Evolutionary conservation across 2,329 filamentous ascomycete genomes (phyloP).

Genomic region (Beauveria scarabaeidicola): DNA sequence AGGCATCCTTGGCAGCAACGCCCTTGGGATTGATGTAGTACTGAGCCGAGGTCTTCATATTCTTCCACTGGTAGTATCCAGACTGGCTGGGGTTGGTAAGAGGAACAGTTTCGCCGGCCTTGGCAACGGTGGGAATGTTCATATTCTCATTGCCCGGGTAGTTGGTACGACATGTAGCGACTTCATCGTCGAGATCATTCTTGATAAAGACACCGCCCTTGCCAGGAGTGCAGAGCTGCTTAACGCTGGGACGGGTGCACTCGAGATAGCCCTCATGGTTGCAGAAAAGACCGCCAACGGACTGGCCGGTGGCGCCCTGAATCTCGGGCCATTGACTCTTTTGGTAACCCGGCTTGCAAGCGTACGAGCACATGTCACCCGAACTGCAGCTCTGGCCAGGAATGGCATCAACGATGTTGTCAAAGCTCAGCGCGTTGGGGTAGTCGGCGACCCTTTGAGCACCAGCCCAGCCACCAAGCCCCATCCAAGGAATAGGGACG

Average conservation of each 20-base stretch:
- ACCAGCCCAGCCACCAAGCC: slow-evolving; percentile 68
- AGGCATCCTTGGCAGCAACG: slow-evolving; percentile 56
- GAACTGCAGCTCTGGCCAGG: slow-evolving; percentile 51
- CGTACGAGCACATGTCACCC: slow-evolving; percentile 79
- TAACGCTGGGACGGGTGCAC: slow-evolving; percentile 60
- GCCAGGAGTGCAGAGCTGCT: slow-evolving; percentile 68
- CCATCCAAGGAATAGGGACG: slow-evolving; percentile 58
- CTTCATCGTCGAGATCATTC: slow-evolving; percentile 61
- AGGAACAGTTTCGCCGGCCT: slow-evolving; percentile 47
- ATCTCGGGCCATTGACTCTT: slow-evolving; percentile 80
- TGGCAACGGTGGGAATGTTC: slow-evolving; percentile 64
- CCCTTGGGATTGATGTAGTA: slow-evolving; percentile 93
- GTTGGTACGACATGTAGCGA: slow-evolving; percentile 85
- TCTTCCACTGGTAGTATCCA: slow-evolving; percentile 71
- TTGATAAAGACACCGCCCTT: slow-evolving; percentile 61
- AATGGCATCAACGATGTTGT: slow-evolving; percentile 55
- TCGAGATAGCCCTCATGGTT: slow-evolving; percentile 62
- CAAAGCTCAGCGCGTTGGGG: slow-evolving; percentile 49
- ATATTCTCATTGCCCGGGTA: slow-evolving; percentile 90
- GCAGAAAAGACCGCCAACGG: slow-evolving; percentile 82
- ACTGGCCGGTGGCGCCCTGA: slow-evolving; percentile 75
- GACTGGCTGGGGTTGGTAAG: slow-evolving; percentile 68
- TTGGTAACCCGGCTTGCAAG: slow-evolving; percentile 83
- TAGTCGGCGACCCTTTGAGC: slow-evolving; percentile 56
- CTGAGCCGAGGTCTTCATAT: slow-evolving; percentile 72